Evolutionary conservation across 1,139 yeast genomes (phyloP), one percentile per base, ranked within the genome.

Genomic region (Chernovozyma sophiae-reginae): DNA sequence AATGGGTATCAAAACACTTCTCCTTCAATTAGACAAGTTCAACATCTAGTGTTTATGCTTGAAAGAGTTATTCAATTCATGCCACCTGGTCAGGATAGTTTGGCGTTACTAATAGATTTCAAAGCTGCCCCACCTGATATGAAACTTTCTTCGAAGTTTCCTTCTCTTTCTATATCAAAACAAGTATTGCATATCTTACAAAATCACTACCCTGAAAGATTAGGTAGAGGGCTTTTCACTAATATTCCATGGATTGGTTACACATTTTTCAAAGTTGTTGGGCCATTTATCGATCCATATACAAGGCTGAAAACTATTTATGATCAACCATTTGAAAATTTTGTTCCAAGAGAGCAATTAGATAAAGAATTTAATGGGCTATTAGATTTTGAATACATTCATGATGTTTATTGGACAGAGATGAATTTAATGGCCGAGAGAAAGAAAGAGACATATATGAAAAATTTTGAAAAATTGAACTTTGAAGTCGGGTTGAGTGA

Each of bases 1-100:
- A 94, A 95, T 4, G 97, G 97, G 13, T 78, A 94, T 55, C 97
- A 92, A 57, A 92, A 92, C 61, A 92, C 98, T 12, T 79, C 86
- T 49, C 77, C 92, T 4, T 78, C 94, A 1, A 81, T 83, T 39
- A 76, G 85, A 49, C 98, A 92, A 55, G 96, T 92, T 8, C 95
- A 92, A 58, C 96, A 87, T 57, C 68, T 92, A 51, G 97, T 92
- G 7, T 92, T 73, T 64, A 85, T 84, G 87, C 71, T 92, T 46
- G 98, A 92, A 56, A 72, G 90, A 41, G 92, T 84, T 25, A 89
- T 90, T 38, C 94, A 87, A 55, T 82, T 79, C 58, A 90, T 90
- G 97, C 97, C 97, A 3, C 77, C 89, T 1, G 97, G 97, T 7
- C 97, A 90, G 60, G 97, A 89, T 54, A 84, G 92, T 25, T 68